Percentiles rank a stretch among this genome's conserved stretches.
phyloP scores from a whole-genome alignment of 176 grass and related monocot genomes.

The Eremochloa ophiuroides region DNA sequence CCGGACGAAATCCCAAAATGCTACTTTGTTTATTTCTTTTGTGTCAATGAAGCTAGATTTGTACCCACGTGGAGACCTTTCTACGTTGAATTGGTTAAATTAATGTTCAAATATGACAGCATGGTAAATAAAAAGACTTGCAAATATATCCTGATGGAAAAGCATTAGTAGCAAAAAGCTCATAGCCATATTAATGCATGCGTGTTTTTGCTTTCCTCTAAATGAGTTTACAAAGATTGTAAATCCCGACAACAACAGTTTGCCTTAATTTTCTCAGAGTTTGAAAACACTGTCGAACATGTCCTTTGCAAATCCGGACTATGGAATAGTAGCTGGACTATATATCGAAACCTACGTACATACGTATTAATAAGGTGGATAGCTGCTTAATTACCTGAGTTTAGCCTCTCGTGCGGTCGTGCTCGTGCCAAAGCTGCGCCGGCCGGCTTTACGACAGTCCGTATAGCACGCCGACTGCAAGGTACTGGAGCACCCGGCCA shows the following conservation, averaged over 20 bases:
- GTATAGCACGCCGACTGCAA: background rate
- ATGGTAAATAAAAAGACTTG: background rate
- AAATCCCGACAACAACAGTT: background rate
- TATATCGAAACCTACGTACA: background rate
- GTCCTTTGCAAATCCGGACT: background rate
- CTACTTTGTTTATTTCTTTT: conserved; percentile 12
- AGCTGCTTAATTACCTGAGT: background rate
- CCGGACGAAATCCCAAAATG: background rate
- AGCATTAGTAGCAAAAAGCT: background rate
- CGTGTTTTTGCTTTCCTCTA: background rate
- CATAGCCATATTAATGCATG: background rate
- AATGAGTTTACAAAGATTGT: background rate
- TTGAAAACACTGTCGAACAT: background rate
- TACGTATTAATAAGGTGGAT: too few species aligned
- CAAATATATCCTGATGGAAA: background rate
- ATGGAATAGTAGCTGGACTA: background rate
- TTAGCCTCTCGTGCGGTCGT: background rate
- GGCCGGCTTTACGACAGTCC: background rate
- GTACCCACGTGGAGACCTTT: background rate
- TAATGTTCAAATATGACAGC: background rate
- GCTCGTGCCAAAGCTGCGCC: background rate
- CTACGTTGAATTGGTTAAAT: background rate
- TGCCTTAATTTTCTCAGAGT: background rate
- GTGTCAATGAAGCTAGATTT: conserved; percentile 1
- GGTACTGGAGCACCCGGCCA: background rate